Conservation (phyloP, 768 basidiomycete species). For the Russula emetica region DNA sequence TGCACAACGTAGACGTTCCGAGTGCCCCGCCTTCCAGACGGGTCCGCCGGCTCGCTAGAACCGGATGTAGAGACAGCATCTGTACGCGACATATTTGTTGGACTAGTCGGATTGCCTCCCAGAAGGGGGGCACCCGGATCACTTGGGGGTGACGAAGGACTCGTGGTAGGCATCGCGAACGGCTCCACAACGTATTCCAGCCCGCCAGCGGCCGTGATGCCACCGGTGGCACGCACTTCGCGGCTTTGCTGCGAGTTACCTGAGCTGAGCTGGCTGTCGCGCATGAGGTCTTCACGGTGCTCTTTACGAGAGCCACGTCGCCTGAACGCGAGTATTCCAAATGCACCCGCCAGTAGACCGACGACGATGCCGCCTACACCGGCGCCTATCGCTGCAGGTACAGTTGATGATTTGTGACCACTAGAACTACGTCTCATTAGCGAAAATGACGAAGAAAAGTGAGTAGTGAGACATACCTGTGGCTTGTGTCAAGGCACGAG, state of each 20-base stretch:
- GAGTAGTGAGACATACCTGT: neutral
- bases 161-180: constrained; percentile 16
- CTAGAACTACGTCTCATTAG: neutral
- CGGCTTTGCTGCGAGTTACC: neutral
- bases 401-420: neutral
- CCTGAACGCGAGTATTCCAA: constrained; percentile 14
- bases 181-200: constrained; percentile 28
- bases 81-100: neutral
- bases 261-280: neutral
- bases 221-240: constrained; percentile 4
- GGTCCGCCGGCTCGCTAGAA: constrained; percentile 9
- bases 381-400: constrained; percentile 22
- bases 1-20: constrained; percentile 54
- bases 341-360: constrained; percentile 30
- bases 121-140: constrained; percentile 18
- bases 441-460: neutral
- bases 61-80: constrained; percentile 18
- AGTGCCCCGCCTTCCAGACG: constrained; percentile 1
- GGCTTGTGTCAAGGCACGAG: constrained; percentile 39
- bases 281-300: neutral
- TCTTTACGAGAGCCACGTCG: neutral
- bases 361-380: constrained; percentile 31
- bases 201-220: neutral
- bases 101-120: neutral
- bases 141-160: neutral